Evolutionary conservation across 1,284 basidiomycete species (phyloP), one percentile per base, ranked within the genome.

Genomic region (Heterobasidion occidentale): DNA sequence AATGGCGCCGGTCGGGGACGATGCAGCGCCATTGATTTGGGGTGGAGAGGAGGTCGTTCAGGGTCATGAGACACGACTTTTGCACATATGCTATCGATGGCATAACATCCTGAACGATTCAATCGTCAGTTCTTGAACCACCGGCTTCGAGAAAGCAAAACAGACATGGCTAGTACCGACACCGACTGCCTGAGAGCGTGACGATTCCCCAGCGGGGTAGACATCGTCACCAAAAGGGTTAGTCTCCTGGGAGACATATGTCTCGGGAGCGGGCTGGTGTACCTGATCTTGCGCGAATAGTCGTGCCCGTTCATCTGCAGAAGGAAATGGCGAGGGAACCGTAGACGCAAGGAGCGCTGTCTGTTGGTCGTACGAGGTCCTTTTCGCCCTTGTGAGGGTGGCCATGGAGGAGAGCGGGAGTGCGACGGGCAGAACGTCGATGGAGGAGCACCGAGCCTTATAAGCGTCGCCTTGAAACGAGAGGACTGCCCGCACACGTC

Each of bases 71-170:
- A 67, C 86, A 89, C 15, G 86, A 87, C 59, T 77, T 79, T 63
- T 89, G 84, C 35, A 91, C 85, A 56, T 79, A 75, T 11, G 76
- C 72, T 59, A 91, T 83, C 19, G 86, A 89, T 4, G 85, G 81
- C 61, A 86, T 71, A 35, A 90, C 70, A 62, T 88, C 83, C 59
- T 76, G 48, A 17, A 51, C 14, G 36, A 46, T 14, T 17, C 19
- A 4, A n/a, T 48, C 1, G 46, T 11, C 50, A 45, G 20, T 33
- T n/a, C 7, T 42, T 8, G 38, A 42, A 42, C 38, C 38, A 9
- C 38, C 0, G 11, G n/a, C 38, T 11, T 42, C 7, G 17, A 51
- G 17, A n/a, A 9, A 35, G 35, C n/a, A 27, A 33, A 1, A 45
- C 54, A 7, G n/a, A 55, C 47, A 15, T 55, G 54, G n/a, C 19